phyloP scores from a whole-genome alignment of 2,329 filamentous ascomycete species.

The Xenoacremonium recifei region DNA sequence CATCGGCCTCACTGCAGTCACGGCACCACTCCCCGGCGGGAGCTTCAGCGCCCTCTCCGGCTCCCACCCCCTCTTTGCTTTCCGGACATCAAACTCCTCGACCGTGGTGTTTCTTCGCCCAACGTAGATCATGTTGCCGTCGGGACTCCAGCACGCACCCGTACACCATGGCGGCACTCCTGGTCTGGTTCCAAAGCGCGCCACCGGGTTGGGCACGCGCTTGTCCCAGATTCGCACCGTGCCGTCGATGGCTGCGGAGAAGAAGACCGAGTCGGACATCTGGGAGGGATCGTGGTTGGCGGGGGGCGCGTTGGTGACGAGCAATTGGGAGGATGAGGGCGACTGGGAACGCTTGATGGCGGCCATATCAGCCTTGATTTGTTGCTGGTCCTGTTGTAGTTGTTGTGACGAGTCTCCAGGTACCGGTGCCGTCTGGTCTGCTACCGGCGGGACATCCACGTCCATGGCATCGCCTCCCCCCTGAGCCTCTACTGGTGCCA shows the following conservation, averaged over 20 bases:
- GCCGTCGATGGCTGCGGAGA: slow-evolving; percentile 86
- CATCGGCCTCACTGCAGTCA: slow-evolving; percentile 88
- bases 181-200: slow-evolving; percentile 71
- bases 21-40: slow-evolving; percentile 82
- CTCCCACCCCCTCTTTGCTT: slow-evolving; percentile 63
- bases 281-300: slow-evolving; percentile 51
- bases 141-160: slow-evolving; percentile 93
- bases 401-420: slow-evolving; percentile 8
- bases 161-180: slow-evolving; percentile 95
- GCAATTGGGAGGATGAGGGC: slow-evolving; percentile 14
- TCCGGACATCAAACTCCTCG: slow-evolving; percentile 89
- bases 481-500: slow-evolving; percentile 24
- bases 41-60: slow-evolving; percentile 83
- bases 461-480: slow-evolving; percentile 28
- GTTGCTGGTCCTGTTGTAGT: slow-evolving; percentile 11
- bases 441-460: slow-evolving; percentile 21
- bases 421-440: slow-evolving; percentile 12
- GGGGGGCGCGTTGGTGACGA: slow-evolving; percentile 36
- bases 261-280: slow-evolving; percentile 75
- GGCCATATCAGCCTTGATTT: slow-evolving; percentile 5
- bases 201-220: slow-evolving; percentile 72
- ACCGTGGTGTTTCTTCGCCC: slow-evolving; percentile 89
- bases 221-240: slow-evolving; percentile 91
- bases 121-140: slow-evolving; percentile 93
- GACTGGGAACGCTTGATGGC: slow-evolving; percentile 21